Percentiles rank a stretch among this genome's conserved stretches.
phyloP scores from a whole-genome alignment of 1,139 yeast species.

The Zygoascus sp. region DNA sequence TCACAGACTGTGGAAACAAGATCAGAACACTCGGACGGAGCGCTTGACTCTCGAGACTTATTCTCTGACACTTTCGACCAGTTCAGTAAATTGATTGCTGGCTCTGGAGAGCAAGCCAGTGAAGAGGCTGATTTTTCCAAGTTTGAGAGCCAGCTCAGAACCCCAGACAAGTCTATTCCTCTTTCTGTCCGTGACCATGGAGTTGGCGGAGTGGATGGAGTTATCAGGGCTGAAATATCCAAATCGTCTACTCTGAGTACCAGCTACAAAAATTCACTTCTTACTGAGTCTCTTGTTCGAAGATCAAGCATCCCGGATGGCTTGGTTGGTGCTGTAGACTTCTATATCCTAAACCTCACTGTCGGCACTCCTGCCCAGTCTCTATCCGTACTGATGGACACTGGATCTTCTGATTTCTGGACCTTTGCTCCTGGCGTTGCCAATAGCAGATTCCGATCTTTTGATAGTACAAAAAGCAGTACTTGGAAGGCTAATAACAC shows the following conservation, averaged over 20 bases:
- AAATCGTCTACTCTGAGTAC: too few species aligned
- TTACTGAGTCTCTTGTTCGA: not conserved
- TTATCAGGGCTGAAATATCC: not conserved
- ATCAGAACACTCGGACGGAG: not conserved
- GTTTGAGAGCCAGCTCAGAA: not conserved
- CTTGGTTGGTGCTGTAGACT: conserved; percentile 11
- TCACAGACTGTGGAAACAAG: not conserved
- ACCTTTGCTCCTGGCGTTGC: conserved; percentile 33
- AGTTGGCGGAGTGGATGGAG: not conserved
- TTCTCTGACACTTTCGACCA: not conserved
- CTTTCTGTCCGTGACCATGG: not conserved
- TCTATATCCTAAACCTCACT: conserved; percentile 31
- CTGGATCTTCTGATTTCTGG: conserved; percentile 73
- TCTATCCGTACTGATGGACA: conserved; percentile 43
- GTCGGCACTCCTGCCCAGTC: conserved; percentile 28
- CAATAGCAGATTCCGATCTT: conserved; percentile 17
- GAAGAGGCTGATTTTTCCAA: not conserved
- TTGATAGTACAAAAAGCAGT: conserved; percentile 10
- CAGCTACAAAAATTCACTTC: not conserved
- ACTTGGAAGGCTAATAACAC: conserved; percentile 22
- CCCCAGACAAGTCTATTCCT: not conserved
- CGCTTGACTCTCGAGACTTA: not conserved
- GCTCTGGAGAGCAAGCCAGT: not conserved
- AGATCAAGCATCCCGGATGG: not conserved
- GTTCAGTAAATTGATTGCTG: too few species aligned